Evolutionary conservation across 2,329 filamentous ascomycete species (phyloP).

Genomic region (Cadophora sp.): DNA sequence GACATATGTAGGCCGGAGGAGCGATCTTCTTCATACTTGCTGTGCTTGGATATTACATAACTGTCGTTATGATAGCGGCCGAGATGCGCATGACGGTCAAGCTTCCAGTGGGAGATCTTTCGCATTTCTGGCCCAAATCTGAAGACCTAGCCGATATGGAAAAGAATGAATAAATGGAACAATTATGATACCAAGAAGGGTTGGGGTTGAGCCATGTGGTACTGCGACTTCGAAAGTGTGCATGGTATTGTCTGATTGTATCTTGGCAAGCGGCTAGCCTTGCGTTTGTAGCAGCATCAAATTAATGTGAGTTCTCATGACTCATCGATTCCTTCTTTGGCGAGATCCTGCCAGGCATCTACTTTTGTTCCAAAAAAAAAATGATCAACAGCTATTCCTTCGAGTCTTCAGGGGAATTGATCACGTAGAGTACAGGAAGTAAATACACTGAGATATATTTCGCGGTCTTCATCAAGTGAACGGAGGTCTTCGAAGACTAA

Average conservation of each 20-base stretch:
- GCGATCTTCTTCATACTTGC: slow-evolving; percentile 54
- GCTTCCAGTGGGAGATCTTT: slow-evolving; percentile 58
- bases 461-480: no score
- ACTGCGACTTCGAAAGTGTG: neutral
- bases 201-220: neutral
- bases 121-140: slow-evolving; percentile 53
- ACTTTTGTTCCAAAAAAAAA: neutral
- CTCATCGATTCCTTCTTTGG: no score
- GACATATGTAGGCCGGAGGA: slow-evolving; percentile 44
- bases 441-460: no score
- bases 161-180: slow-evolving; percentile 20
- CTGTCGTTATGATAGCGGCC: slow-evolving; percentile 58
- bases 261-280: neutral
- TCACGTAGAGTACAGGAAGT: no score
- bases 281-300: neutral
- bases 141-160: slow-evolving; percentile 42
- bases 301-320: no score
- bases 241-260: neutral
- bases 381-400: no score
- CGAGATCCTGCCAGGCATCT: no score
- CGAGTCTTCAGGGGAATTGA: no score
- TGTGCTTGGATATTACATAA: slow-evolving; percentile 58
- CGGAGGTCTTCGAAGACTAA: no score
- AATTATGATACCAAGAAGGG: no score
- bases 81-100: slow-evolving; percentile 58